Evolutionary conservation across 148 eudicot species (phyloP), one percentile per base, ranked within the genome.

Genomic region (Silene conica): DNA sequence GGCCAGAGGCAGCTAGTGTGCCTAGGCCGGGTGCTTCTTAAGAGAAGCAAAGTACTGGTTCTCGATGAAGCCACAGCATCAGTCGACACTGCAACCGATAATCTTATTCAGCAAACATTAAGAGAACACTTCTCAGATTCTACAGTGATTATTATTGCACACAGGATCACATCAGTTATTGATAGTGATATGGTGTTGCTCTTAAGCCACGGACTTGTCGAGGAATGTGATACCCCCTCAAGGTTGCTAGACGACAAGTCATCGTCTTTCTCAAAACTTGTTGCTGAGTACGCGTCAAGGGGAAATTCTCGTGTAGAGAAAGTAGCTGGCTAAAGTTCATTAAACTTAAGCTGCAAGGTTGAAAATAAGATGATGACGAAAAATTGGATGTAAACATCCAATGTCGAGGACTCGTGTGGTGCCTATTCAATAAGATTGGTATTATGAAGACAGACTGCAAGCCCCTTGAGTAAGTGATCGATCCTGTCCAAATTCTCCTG

Each of bases 171-270:
- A 4, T 82, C 87, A 14, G 95, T 93, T 6, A 83, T 91, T 2
- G 88, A 93, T 50, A 91, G 95, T 74, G 89, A 89, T 79, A 88
- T 82, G 91, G 98, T 93, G 70, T 72, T 91, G 50, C 67, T 93
- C 19, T 68, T 94, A 66, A 68, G 72, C 70, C 25, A 82, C 2
- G 87, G 87, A 8, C 71, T 74, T 8, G 81, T 84, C 1, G 81
- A 84, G 73, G 98, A 93, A 83, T 93, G 77, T 57, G 96, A 89
- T 63, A 58, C 87, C 22, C 98, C 98, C 14, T 62, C 64, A 66
- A 86, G 77, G 75, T 80, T 90, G 86, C 82, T 93, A 7, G 89
- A 86, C 57, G 71, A 90, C 26, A 85, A 83, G 75, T 86, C 91
- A 2, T 93, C 98, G 0, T 85, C 85, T 0, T 93, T 93, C 68